A percentile compares a stretch with the other conserved stretches of the same genome.
phyloP scores from a whole-genome alignment of 352 stramenopile genomes.

The Pythium brachiatum region DNA sequence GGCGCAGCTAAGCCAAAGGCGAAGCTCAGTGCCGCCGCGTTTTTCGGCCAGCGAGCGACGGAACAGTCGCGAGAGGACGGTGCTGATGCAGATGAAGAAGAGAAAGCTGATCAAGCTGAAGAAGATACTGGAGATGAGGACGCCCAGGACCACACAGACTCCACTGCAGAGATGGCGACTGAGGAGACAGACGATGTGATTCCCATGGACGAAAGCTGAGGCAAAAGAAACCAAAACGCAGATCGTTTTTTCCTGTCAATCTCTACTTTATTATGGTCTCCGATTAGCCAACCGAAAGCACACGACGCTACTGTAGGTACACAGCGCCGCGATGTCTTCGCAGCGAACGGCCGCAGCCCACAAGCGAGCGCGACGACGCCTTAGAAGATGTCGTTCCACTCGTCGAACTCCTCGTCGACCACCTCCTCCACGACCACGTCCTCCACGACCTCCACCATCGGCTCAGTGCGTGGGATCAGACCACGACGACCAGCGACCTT shows the following conservation, averaged over 20 bases:
- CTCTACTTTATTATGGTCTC: conserved; percentile 27
- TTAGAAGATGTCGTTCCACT: conserved; percentile 90
- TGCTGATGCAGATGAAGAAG: neutral
- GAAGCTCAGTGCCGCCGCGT: conserved; percentile 30
- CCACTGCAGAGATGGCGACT: neutral
- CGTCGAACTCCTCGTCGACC: conserved; percentile 78
- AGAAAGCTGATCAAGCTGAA: neutral
- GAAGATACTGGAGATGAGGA: conserved; percentile 1
- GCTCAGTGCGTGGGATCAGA: conserved; percentile 74
- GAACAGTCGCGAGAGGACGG: neutral
- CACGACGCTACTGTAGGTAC: neutral
- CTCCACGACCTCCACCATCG: conserved; percentile 58
- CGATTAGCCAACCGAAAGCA: neutral
- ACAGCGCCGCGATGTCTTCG: neutral
- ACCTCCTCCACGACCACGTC: conserved; percentile 69
- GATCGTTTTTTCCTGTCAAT: conserved; percentile 4
- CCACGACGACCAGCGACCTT: conserved; percentile 86
- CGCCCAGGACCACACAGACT: conserved; percentile 1
- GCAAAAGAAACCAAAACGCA: neutral
- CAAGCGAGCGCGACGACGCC: neutral
- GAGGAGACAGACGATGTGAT: neutral
- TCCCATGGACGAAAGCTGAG: conserved; percentile 21
- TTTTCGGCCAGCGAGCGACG: conserved; percentile 39
- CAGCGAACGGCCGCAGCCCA: neutral
- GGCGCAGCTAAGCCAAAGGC: conserved; percentile 7